Evolutionary conservation across 345 rosid species (phyloP).

Genomic region (Aquilaria yunnanensis): DNA sequence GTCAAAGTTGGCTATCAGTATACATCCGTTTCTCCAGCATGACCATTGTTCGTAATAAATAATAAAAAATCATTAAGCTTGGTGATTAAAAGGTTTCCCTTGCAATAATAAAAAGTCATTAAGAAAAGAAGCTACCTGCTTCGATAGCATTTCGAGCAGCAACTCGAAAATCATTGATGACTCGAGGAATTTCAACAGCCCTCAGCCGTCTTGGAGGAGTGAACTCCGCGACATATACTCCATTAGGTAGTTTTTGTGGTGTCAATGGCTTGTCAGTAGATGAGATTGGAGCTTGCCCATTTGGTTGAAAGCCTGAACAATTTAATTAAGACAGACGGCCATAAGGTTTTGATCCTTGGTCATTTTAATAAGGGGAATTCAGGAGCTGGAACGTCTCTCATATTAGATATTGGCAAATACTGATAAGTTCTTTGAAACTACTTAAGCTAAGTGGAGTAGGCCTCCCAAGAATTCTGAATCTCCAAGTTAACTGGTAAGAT

Average conservation of each 20-base stretch:
- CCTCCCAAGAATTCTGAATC: too few species aligned
- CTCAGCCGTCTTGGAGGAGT: conserved; percentile 45
- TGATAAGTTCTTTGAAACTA: too few species aligned
- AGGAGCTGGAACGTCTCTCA: not conserved
- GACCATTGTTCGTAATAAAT: not conserved
- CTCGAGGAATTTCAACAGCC: conserved; percentile 52
- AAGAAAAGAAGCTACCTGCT: conserved; percentile 38
- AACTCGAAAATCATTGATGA: conserved; percentile 53
- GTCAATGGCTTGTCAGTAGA: conserved; percentile 43
- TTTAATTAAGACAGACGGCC: too few species aligned
- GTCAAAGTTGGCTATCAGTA: too few species aligned
- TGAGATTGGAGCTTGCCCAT: conserved; percentile 63
- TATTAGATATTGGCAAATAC: not conserved
- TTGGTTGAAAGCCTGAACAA: conserved; percentile 48
- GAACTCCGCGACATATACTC: conserved; percentile 32
- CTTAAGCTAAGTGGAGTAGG: too few species aligned
- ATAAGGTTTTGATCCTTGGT: too few species aligned
- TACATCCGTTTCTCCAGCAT: too few species aligned
- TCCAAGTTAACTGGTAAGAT: too few species aligned
- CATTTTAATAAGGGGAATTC: not conserved
- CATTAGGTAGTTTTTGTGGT: conserved; percentile 36
- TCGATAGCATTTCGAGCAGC: conserved; percentile 75
- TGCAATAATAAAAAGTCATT: too few species aligned
- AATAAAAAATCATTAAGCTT: too few species aligned
- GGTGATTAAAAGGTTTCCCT: too few species aligned